phyloP scores from a whole-genome alignment of 2,329 filamentous ascomycete genomes.

The Xylaria digitata region DNA sequence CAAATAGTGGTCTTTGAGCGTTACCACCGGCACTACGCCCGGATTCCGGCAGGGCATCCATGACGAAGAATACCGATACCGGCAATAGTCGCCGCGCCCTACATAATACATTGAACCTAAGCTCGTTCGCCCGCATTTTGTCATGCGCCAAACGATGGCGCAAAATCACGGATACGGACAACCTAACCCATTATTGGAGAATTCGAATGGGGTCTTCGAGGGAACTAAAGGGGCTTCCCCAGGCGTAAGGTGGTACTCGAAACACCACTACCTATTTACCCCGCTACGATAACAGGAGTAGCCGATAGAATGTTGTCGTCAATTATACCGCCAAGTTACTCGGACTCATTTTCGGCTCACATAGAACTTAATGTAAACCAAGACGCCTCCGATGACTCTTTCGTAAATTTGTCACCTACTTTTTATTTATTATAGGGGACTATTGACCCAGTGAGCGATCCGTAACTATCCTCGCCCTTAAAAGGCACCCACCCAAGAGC shows the following conservation, averaged over 20 bases:
- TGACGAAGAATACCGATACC: slow-evolving; percentile 33
- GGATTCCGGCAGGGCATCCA: slow-evolving; percentile 19
- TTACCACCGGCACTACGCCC: slow-evolving; percentile 12
- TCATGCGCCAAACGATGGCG: slow-evolving; percentile 30
- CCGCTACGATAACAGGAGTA: slow-evolving; percentile 28
- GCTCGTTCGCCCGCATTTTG: neutral
- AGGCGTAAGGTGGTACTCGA: slow-evolving; percentile 34
- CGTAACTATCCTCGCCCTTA: neutral
- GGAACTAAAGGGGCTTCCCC: slow-evolving; percentile 27
- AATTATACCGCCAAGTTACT: neutral
- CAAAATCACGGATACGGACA: slow-evolving; percentile 28
- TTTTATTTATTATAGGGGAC: neutral
- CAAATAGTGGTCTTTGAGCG: neutral
- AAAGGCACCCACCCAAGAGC: too few species aligned
- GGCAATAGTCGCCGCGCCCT: slow-evolving; percentile 23
- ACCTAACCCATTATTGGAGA: slow-evolving; percentile 20
- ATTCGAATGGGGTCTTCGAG: slow-evolving; percentile 21
- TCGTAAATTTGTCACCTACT: neutral
- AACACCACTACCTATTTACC: slow-evolving; percentile 21
- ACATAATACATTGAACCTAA: slow-evolving; percentile 7
- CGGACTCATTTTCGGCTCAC: neutral
- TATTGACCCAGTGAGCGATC: neutral
- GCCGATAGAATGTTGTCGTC: neutral
- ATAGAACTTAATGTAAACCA: neutral
- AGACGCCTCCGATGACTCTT: neutral